A percentile compares a stretch with the other conserved stretches of the same genome.
These are phyloP conservation scores for Xylaria polymorpha DNA, from an alignment of 2,329 filamentous ascomycete genomes.

Conservation along the genomic window DNA sequence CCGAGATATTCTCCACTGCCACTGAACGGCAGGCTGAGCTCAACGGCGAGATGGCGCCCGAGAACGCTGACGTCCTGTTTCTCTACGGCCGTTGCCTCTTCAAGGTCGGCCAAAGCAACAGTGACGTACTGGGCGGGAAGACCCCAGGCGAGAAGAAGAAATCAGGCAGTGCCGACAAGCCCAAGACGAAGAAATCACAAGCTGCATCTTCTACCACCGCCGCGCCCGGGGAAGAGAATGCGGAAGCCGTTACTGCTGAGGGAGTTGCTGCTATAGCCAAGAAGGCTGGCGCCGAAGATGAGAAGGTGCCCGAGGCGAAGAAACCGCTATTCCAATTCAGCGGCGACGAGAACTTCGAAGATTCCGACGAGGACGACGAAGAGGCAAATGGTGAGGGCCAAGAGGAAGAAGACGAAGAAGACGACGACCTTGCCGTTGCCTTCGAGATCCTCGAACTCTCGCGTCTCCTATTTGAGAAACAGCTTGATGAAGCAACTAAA, in stretches of 20 bases:
- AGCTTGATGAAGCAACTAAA: conserved; percentile 58
- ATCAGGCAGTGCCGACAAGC: conserved; percentile 54
- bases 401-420: conserved; percentile 67
- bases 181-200: conserved; percentile 54
- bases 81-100: conserved; percentile 94
- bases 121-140: conserved; percentile 89
- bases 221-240: conserved; percentile 53
- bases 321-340: conserved; percentile 92
- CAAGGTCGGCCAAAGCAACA: conserved; percentile 93
- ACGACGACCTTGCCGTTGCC: conserved; percentile 80
- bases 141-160: conserved; percentile 69
- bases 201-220: conserved; percentile 54
- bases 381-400: conserved; percentile 51
- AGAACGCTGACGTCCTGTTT: conserved; percentile 94
- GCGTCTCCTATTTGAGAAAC: conserved; percentile 71
- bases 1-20: conserved; percentile 88
- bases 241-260: conserved; percentile 60
- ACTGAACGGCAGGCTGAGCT: conserved; percentile 90
- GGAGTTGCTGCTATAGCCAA: conserved; percentile 58
- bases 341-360: conserved; percentile 93
- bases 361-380: conserved; percentile 83
- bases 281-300: conserved; percentile 55
- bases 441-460: conserved; percentile 88
- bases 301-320: conserved; percentile 60
- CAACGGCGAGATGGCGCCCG: conserved; percentile 89